Base-by-base conservation (phyloP, 345 rosid genomes). In the Pugionium dolabratum region DNA sequence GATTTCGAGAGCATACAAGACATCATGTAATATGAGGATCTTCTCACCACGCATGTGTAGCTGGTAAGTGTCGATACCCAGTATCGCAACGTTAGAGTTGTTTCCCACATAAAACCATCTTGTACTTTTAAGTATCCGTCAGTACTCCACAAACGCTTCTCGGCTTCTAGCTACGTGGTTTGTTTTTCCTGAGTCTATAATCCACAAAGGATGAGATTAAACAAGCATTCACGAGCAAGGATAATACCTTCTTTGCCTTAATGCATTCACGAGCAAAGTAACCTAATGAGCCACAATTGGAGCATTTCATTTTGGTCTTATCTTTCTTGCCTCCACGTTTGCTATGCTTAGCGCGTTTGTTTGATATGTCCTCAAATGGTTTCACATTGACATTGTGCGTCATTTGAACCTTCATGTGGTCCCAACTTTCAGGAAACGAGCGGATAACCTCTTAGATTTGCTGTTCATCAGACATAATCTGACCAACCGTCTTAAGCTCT, bases 201-300 rank as follows among this genome's bases (percentile, higher is more conserved):
- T 44, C 59, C 43, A 40, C n/a, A 59, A 34, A 70, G 9, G 61
- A 69, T 60, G 4, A 42, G 74, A 51, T 51, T 60, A 46, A 0
- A 6, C 2, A 7, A 69, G 11, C 40, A 59, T 58, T 18, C 50
- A 39, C 43, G 49, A 31, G 50, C 40, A 57, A 69, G 9, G 43
- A 58, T 37, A 30, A 37, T 58, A 37, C 58, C 50, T 49, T 48
- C 7, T 58, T 68, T 59, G 44, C n/a, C n/a, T 54, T 31, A 30
- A 40, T 58, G 43, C 50, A 37, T 49, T 59, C 59, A 59, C 40
- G 36, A 69, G 59, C 7, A 59, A 69, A 58, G 18, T 69, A 60
- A 69, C 36, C 51, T 50, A 59, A 4, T 33, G 11, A 2, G 36
- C 4, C 9, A 70, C 33, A 52, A 3, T 52, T 51, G 11, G 52